A percentile compares a stretch with the other conserved stretches of the same genome.
Evolutionary conservation across 768 basidiomycete species (phyloP).

Genomic region (Leccinum sublutescens): DNA sequence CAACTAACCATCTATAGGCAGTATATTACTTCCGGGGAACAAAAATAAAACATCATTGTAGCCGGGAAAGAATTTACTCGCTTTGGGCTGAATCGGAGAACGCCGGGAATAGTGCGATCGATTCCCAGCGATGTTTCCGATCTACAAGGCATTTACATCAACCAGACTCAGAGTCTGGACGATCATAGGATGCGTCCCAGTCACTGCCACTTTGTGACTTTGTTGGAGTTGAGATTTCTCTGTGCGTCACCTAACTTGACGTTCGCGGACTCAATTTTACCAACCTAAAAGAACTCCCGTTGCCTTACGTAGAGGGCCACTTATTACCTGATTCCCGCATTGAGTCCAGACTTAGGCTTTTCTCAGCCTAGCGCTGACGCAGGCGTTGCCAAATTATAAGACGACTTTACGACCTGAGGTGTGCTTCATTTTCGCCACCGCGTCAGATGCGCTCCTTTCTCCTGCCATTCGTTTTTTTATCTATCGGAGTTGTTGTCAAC

Average conservation of each 20-base stretch:
- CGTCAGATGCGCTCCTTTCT: slow-evolving; percentile 18
- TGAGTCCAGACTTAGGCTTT: too few species aligned
- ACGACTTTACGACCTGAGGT: neutral
- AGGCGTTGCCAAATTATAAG: neutral
- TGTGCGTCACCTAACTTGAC: neutral
- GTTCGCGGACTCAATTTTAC: neutral
- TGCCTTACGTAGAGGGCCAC: neutral
- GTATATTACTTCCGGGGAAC: too few species aligned
- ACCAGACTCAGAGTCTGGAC: neutral
- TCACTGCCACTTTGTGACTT: neutral
- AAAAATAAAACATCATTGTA: too few species aligned
- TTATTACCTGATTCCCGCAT: neutral
- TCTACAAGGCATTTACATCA: neutral
- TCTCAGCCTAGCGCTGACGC: neutral
- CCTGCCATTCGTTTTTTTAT: slow-evolving; percentile 23
- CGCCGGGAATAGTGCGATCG: neutral
- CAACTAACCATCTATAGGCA: too few species aligned
- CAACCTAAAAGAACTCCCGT: neutral
- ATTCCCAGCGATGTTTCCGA: neutral
- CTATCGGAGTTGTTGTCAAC: slow-evolving; percentile 13
- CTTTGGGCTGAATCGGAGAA: too few species aligned
- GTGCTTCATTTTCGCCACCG: neutral
- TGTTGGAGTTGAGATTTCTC: neutral
- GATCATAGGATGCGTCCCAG: neutral
- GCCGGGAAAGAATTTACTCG: too few species aligned